Base-by-base conservation (phyloP, 345 rosid genomes). In the Chamaenerion angustifolium region DNA sequence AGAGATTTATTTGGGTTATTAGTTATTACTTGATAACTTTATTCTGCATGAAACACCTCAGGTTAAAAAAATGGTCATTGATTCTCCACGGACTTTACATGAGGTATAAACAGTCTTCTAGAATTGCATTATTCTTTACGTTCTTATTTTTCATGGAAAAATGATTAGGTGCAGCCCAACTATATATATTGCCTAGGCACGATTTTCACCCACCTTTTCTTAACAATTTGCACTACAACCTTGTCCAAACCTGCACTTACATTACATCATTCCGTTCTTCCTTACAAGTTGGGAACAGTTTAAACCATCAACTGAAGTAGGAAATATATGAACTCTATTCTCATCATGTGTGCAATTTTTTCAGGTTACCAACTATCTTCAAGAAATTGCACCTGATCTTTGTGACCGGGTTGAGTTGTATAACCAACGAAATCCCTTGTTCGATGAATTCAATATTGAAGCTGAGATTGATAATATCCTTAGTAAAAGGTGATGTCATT, bases 341-440 rank as follows among this genome's bases (percentile, higher is more conserved):
- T 56, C 44, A 25, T 46, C n/a, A 21, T 21, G 25, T 21, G 58
- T 58, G 35, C 56, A 40, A 17, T 57, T 52, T 69, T n/a, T 58
- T 61, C 75, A 90, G 98, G 98, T 90, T 55, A 76, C 95, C 56
- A 87, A 74, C 71, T 90, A 90, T 68, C 83, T 90, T 68, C 98
- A 90, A 70, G 98, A 90, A 46, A 80, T 90, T 61, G 98, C 98
- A 61, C 87, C 93, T 61, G 78, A 78, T 81, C 96, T 90, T 66
- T 86, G 96, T 69, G 75, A 75, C 60, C 79, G 87, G 44, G 95
- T 86, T 51, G 93, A 83, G 78, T 54, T 90, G 58, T 71, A 79
- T 65, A 71, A 81, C 44, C 81, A 76, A 76, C 71, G 79, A 59
- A 72, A 64, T 60, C 92, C 94, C 46, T 85, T 90, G 59, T 86